Percentiles rank a stretch among this genome's conserved stretches.
These are phyloP conservation scores for Neocatenulostroma microsporum DNA, from an alignment of 2,329 filamentous ascomycete genomes.

Conservation along the genomic window DNA sequence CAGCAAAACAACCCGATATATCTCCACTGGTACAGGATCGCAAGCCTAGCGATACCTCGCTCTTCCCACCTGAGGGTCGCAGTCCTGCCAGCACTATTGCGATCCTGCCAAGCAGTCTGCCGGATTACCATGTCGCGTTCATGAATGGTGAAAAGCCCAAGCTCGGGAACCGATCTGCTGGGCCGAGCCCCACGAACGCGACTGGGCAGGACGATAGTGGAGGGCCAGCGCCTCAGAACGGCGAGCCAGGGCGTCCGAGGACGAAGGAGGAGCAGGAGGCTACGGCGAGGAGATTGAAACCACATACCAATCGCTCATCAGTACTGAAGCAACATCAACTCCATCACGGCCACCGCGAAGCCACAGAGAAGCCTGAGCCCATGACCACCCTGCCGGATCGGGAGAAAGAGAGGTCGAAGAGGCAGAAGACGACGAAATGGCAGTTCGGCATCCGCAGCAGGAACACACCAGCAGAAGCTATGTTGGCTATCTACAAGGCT, in stretches of 20 bases:
- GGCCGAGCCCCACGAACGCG: constrained; percentile 23
- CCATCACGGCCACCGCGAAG: no score
- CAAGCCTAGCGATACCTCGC: no score
- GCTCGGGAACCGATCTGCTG: no score
- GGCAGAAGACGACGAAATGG: constrained; percentile 74
- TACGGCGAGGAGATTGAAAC: constrained; percentile 71
- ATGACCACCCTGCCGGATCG: constrained; percentile 50
- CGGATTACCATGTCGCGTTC: constrained; percentile 82
- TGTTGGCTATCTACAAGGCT: constrained; percentile 91
- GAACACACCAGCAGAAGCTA: constrained; percentile 88
- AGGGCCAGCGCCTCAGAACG: no score
- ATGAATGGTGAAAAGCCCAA: constrained; percentile 58
- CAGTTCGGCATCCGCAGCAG: constrained; percentile 95
- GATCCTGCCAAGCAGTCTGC: constrained; percentile 82
- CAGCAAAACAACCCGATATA: no score
- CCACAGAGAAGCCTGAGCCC: constrained; percentile 45
- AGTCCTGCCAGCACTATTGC: constrained; percentile 68
- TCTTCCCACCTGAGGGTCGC: no score
- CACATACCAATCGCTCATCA: constrained; percentile 60
- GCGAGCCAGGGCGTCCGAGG: constrained; percentile 43
- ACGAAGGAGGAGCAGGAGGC: constrained; percentile 65
- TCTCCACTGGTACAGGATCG: no score
- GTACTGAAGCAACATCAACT: constrained; percentile 16
- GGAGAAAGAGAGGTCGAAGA: constrained; percentile 22
- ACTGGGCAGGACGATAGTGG: constrained; percentile 16